Percentiles rank a stretch among this genome's conserved stretches.
These are phyloP conservation scores for Aspergillus brasiliensis DNA, from an alignment of 2,329 filamentous ascomycete species.

Conservation along the genomic window DNA sequence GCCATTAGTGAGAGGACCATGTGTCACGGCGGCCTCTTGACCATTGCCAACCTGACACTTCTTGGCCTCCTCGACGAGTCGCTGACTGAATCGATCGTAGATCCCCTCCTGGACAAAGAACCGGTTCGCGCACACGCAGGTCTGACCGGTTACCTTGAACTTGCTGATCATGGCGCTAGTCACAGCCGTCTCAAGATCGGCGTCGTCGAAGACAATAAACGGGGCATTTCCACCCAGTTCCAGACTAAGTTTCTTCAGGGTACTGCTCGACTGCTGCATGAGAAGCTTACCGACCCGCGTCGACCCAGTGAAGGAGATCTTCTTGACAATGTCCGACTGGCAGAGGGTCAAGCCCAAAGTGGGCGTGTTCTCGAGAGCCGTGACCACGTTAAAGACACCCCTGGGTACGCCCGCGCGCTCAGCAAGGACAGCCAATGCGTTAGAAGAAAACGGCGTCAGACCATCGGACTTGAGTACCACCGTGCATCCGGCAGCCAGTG, in stretches of 20 bases:
- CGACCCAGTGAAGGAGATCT: constrained; percentile 88
- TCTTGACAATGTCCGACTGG: constrained; percentile 65
- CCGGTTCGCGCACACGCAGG: constrained; percentile 75
- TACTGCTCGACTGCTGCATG: constrained; percentile 81
- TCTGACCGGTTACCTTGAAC: constrained; percentile 90
- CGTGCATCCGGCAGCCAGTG: constrained; percentile 84
- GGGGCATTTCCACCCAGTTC: constrained; percentile 92
- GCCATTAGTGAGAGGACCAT: constrained; percentile 65
- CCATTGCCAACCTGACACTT: constrained; percentile 44
- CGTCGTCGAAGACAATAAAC: constrained; percentile 91
- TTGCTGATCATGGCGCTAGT: constrained; percentile 78
- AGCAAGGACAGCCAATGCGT: constrained; percentile 79
- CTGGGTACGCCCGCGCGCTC: constrained; percentile 81
- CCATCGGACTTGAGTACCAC: constrained; percentile 85
- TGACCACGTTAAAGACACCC: constrained; percentile 84
- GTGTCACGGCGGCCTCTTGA: constrained; percentile 41
- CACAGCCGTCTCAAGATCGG: constrained; percentile 76
- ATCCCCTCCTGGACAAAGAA: constrained; percentile 52
- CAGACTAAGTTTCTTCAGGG: constrained; percentile 78
- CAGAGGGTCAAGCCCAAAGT: constrained; percentile 60
- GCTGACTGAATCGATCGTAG: constrained; percentile 52
- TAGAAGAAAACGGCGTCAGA: constrained; percentile 84
- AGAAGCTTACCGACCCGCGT: constrained; percentile 68
- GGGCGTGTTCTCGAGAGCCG: constrained; percentile 72
- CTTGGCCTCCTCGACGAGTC: constrained; percentile 55